Evolutionary conservation across 768 basidiomycete species (phyloP).

Genomic region (Phylloporus scabripes): DNA sequence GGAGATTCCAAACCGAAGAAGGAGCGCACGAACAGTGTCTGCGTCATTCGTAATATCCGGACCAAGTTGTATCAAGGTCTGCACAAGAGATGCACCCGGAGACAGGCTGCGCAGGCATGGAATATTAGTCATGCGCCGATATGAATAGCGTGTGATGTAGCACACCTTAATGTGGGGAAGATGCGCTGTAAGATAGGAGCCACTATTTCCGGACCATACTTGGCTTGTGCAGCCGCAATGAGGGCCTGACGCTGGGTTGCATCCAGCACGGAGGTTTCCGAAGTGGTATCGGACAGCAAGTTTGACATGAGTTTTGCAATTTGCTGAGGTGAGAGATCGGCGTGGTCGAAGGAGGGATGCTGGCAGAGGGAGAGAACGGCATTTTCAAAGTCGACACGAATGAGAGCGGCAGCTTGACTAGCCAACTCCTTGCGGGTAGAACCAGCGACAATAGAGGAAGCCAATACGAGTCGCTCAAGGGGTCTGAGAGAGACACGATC

Average conservation of each 20-base stretch:
- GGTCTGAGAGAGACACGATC: conserved; percentile 78
- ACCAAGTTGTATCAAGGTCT: conserved; percentile 71
- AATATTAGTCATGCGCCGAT: conserved; percentile 11
- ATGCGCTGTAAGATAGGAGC: conserved; percentile 70
- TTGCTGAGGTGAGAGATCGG: conserved; percentile 69
- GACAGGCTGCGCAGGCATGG: conserved; percentile 45
- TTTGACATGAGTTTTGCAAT: conserved; percentile 77
- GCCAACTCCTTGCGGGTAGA: conserved; percentile 56
- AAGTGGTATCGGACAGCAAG: conserved; percentile 64
- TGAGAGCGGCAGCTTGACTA: conserved; percentile 55
- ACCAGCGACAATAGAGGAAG: conserved; percentile 65
- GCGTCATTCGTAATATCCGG: conserved; percentile 72
- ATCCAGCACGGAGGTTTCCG: conserved; percentile 68
- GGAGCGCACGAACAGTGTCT: conserved; percentile 62
- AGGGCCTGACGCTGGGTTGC: conserved; percentile 68
- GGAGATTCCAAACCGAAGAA: conserved; percentile 71
- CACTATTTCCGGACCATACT: conserved; percentile 74
- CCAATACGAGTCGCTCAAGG: conserved; percentile 73
- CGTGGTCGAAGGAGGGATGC: conserved; percentile 76
- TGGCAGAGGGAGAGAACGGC: conserved; percentile 72
- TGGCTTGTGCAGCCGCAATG: conserved; percentile 67
- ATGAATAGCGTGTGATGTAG: conserved; percentile 15
- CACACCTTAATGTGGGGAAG: conserved; percentile 68
- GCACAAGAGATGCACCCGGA: conserved; percentile 63
- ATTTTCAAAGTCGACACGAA: conserved; percentile 76